phyloP scores from a whole-genome alignment of 164 flowering plant genomes.

The Vitis amurensis region DNA sequence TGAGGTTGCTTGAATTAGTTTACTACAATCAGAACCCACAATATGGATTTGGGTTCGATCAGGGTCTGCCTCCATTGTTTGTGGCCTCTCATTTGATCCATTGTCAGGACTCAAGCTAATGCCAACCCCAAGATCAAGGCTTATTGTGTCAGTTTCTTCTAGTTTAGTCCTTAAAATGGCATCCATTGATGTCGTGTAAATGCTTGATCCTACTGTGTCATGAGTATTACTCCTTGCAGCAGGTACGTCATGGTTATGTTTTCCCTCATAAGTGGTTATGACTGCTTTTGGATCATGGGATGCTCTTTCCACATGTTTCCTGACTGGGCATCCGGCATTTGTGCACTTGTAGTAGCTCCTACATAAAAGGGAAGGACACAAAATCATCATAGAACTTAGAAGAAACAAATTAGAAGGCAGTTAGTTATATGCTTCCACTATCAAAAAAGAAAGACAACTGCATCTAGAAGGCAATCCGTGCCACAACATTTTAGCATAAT shows the following conservation, averaged over 20 bases:
- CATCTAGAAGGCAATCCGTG: too few relatives aligned
- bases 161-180: background rate
- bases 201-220: constrained; percentile 6
- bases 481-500: too few relatives aligned
- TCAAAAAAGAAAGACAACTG: too few relatives aligned
- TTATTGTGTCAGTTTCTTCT: constrained; percentile 1
- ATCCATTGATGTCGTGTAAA: background rate
- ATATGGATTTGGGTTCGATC: background rate
- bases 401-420: too few relatives aligned
- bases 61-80: background rate
- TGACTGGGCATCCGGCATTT: constrained; percentile 10
- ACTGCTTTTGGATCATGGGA: constrained; percentile 7
- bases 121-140: constrained; percentile 11
- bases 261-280: constrained; percentile 16
- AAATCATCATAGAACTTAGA: too few relatives aligned
- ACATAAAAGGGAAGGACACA: too few relatives aligned
- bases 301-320: constrained; percentile 4
- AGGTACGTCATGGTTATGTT: constrained; percentile 17
- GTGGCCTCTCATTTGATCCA: background rate
- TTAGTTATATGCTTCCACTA: too few relatives aligned
- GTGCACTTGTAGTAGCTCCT: constrained; percentile 21
- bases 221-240: constrained; percentile 2
- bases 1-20: background rate
- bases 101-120: constrained; percentile 2
- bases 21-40: background rate